phyloP scores from a whole-genome alignment of 495 filamentous ascomycete species.

The Neurospora tetraspora region DNA sequence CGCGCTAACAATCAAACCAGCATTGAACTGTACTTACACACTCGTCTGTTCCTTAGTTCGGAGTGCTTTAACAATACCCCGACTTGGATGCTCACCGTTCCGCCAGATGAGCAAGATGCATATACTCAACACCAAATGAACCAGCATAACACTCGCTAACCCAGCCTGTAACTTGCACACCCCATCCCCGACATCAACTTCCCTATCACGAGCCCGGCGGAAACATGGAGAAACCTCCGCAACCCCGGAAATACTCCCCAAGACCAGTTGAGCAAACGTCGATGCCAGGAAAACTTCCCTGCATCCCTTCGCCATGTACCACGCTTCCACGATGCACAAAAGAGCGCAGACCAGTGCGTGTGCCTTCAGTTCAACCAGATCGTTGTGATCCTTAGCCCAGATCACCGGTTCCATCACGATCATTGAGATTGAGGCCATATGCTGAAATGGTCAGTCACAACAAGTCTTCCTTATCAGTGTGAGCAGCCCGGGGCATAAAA shows the following conservation, averaged over 20 bases:
- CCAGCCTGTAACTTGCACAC: not conserved
- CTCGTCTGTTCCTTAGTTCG: not conserved
- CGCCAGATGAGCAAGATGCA: not conserved
- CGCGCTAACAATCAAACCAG: not conserved
- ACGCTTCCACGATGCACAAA: not conserved
- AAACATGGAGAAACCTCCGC: not conserved
- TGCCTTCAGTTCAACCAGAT: not conserved
- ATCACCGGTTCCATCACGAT: not conserved
- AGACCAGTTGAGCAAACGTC: not conserved
- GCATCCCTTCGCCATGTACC: not conserved
- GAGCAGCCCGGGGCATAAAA: no score
- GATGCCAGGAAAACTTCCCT: not conserved
- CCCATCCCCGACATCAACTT: not conserved
- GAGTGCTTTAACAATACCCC: not conserved
- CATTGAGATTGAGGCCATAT: not conserved
- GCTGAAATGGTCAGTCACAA: not conserved
- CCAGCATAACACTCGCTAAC: not conserved
- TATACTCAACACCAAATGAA: not conserved
- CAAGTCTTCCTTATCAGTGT: not conserved
- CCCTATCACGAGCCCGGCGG: not conserved
- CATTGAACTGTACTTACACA: not conserved
- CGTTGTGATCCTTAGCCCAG: not conserved
- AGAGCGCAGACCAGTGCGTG: not conserved
- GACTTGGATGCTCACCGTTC: not conserved
- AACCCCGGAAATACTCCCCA: not conserved